A percentile compares a stretch with the other conserved stretches of the same genome.
phyloP scores from a whole-genome alignment of 805 yeast genomes.

The Starmerella cellae region DNA sequence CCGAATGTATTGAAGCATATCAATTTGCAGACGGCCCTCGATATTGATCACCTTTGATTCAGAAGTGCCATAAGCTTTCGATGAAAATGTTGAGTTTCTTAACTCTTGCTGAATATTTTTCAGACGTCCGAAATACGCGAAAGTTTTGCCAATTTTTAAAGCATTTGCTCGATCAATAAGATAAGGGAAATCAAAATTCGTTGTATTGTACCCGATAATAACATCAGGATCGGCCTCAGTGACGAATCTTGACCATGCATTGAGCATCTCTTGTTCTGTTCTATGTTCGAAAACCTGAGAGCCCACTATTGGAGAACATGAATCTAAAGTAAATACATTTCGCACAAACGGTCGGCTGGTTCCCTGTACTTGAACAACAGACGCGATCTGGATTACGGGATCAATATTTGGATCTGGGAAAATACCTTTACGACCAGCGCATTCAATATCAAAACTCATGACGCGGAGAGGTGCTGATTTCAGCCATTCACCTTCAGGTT shows the following conservation, averaged over 20 bases:
- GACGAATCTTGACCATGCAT: slow-evolving; percentile 77
- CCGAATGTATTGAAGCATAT: slow-evolving; percentile 80
- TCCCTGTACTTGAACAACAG: slow-evolving; percentile 77
- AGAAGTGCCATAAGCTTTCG: slow-evolving; percentile 92
- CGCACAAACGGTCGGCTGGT: slow-evolving; percentile 79
- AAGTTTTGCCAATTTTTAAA: slow-evolving; percentile 41
- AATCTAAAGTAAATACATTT: slow-evolving; percentile 83
- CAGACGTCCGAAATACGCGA: slow-evolving; percentile 82
- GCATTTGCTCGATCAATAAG: slow-evolving; percentile 75
- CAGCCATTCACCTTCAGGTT: slow-evolving; percentile 87
- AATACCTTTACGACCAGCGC: slow-evolving; percentile 94
- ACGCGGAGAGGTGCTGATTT: slow-evolving; percentile 88
- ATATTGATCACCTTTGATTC: slow-evolving; percentile 84
- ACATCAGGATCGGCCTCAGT: slow-evolving; percentile 86
- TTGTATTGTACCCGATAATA: slow-evolving; percentile 87
- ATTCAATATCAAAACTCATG: slow-evolving; percentile 91
- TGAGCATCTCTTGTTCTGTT: slow-evolving; percentile 69
- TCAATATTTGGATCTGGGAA: slow-evolving; percentile 92
- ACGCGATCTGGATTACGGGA: slow-evolving; percentile 94
- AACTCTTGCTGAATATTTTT: slow-evolving; percentile 55
- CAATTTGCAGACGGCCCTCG: slow-evolving; percentile 93
- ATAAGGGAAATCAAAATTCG: slow-evolving; percentile 92
- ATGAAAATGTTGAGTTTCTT: slow-evolving; percentile 71
- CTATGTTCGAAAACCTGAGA: slow-evolving; percentile 69
- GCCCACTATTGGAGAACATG: slow-evolving; percentile 89